Evolutionary conservation across 2,329 filamentous ascomycete species (phyloP).

Genomic region (Didymella pinodella): DNA sequence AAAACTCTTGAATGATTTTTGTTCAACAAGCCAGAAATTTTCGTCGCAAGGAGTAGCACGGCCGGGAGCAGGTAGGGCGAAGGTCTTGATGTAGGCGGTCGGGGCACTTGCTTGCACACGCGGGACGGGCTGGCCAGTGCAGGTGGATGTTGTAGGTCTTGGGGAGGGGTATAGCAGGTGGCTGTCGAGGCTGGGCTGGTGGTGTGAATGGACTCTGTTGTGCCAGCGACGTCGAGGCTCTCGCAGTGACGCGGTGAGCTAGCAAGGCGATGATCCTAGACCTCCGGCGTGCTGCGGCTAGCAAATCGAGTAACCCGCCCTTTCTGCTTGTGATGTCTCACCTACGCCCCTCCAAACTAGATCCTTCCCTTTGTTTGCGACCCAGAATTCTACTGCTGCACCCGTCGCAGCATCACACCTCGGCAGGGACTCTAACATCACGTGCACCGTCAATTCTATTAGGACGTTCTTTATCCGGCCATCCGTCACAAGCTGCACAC

Average conservation of each 20-base stretch:
- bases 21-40: constrained; percentile 39
- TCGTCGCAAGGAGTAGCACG: constrained; percentile 31
- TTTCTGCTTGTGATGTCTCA: constrained; percentile 15
- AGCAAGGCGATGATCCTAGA: constrained; percentile 14
- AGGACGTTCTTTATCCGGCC: constrained; percentile 15
- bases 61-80: constrained; percentile 33
- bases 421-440: neutral
- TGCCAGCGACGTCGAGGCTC: constrained; percentile 20
- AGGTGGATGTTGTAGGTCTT: constrained; percentile 10
- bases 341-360: constrained; percentile 6
- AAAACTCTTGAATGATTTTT: constrained; percentile 42
- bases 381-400: constrained; percentile 6
- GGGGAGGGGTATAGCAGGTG: constrained; percentile 11
- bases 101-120: constrained; percentile 23
- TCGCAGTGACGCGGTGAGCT: constrained; percentile 14
- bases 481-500: constrained; percentile 21
- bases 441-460: constrained; percentile 5
- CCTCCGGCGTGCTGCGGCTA: constrained; percentile 16
- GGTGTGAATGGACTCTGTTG: constrained; percentile 12
- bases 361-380: constrained; percentile 3
- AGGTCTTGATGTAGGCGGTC: constrained; percentile 21
- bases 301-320: constrained; percentile 21
- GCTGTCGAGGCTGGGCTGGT: constrained; percentile 16
- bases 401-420: neutral
- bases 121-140: constrained; percentile 5